Conservation (phyloP, 1,284 basidiomycete species). For the Malassezia sp. region DNA sequence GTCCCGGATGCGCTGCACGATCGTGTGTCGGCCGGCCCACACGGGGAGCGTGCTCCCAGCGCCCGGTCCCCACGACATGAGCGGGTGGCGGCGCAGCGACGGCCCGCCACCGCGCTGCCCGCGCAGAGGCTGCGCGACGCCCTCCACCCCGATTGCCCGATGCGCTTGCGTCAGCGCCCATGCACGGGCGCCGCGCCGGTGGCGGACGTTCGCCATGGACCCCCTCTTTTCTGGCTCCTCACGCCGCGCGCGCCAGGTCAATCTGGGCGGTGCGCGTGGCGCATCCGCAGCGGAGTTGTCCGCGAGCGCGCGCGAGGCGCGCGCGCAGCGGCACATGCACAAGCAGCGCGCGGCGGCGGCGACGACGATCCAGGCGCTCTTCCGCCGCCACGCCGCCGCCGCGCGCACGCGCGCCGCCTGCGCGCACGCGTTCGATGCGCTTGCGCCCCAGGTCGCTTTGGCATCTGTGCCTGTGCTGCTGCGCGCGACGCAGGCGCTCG, state of each 20-base stretch:
- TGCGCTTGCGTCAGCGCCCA: constrained; percentile 10
- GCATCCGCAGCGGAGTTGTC: constrained; percentile 7
- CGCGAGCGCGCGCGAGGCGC: constrained; percentile 3
- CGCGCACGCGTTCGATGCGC: constrained; percentile 1
- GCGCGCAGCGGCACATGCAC: neutral
- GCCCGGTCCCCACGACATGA: neutral
- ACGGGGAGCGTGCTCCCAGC: constrained; percentile 24
- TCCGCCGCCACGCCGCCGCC: constrained; percentile 1
- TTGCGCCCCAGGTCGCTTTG: neutral
- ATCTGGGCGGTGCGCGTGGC: constrained; percentile 5
- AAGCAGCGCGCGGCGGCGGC: constrained; percentile 6
- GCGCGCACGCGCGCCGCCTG: neutral
- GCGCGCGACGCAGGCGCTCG: too few species aligned
- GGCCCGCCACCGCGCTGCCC: neutral
- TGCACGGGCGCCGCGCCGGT: neutral
- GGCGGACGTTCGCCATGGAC: constrained; percentile 11
- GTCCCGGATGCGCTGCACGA: constrained; percentile 46
- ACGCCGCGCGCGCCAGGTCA: constrained; percentile 10
- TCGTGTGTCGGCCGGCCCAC: constrained; percentile 24
- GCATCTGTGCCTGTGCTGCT: too few species aligned
- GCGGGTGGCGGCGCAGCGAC: neutral
- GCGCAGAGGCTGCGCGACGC: too few species aligned
- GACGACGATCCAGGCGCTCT: constrained; percentile 11
- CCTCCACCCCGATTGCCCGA: constrained; percentile 1
- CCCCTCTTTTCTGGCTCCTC: constrained; percentile 17